A percentile compares a stretch with the other conserved stretches of the same genome.
These are phyloP conservation scores for Kwoniella shivajii DNA, from an alignment of 1,284 basidiomycete genomes.

Conservation along the genomic window DNA sequence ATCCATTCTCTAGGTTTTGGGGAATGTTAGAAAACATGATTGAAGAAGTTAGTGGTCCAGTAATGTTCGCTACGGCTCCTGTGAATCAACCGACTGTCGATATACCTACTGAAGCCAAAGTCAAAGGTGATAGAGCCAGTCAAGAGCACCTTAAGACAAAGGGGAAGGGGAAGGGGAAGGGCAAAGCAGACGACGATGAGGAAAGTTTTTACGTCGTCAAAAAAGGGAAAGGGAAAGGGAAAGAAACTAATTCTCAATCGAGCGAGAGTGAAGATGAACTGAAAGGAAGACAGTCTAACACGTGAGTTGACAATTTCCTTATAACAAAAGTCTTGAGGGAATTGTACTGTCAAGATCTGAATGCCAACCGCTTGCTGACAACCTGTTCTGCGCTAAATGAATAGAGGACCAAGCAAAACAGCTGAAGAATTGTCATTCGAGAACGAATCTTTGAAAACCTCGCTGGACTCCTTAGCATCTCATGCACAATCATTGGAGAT, in stretches of 20 bases:
- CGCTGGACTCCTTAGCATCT: slow-evolving; percentile 48
- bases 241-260: slow-evolving; percentile 2
- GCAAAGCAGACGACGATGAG: not conserved
- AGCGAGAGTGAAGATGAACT: slow-evolving; percentile 8
- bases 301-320: not conserved
- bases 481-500: slow-evolving; percentile 43
- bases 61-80: slow-evolving; percentile 48
- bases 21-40: slow-evolving; percentile 52
- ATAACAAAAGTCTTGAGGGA: not conserved
- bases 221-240: slow-evolving; percentile 7
- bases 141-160: slow-evolving; percentile 1
- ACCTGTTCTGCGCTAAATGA: too few relatives aligned
- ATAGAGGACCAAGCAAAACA: slow-evolving; percentile 38
- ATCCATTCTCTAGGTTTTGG: slow-evolving; percentile 55
- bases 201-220: slow-evolving; percentile 10
- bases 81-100: slow-evolving; percentile 10
- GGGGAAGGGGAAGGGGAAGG: slow-evolving; percentile 3
- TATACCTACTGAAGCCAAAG: not conserved
- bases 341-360: too few relatives aligned
- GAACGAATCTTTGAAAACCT: slow-evolving; percentile 48
- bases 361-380: too few relatives aligned
- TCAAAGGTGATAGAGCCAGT: slow-evolving; percentile 1
- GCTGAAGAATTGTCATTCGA: slow-evolving; percentile 53
- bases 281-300: not conserved
- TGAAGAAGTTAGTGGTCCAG: slow-evolving; percentile 52